Evolutionary conservation across 2,329 filamentous ascomycete genomes (phyloP).

Genomic region (Trematosphaeria pertusa): DNA sequence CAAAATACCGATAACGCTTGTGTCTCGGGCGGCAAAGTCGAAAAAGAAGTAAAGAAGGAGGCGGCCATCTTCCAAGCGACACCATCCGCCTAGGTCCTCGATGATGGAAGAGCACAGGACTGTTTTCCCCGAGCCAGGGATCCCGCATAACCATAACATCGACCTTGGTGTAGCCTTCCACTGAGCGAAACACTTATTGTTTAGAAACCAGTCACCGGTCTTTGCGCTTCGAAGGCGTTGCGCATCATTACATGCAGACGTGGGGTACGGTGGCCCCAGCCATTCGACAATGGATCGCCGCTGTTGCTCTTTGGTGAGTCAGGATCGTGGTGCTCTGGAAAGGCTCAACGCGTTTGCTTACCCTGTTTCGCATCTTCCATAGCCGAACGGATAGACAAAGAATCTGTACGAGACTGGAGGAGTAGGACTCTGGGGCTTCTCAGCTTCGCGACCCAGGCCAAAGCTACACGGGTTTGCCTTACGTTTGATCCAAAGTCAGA

Average conservation of each 20-base stretch:
- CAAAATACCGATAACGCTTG: background rate
- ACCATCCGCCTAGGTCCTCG: background rate
- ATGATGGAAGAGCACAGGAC: slow-evolving; percentile 11
- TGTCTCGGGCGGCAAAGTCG: slow-evolving; percentile 9
- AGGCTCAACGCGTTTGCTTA: too few species aligned
- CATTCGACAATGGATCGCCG: slow-evolving; percentile 9
- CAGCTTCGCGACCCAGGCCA: background rate
- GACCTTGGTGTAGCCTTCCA: slow-evolving; percentile 8
- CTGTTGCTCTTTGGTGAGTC: slow-evolving; percentile 3
- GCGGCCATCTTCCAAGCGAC: background rate
- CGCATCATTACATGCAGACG: slow-evolving; percentile 1
- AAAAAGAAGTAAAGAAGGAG: slow-evolving; percentile 14
- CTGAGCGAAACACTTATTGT: background rate
- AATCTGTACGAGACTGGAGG: background rate
- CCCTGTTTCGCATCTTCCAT: too few species aligned
- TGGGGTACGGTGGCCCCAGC: slow-evolving; percentile 3
- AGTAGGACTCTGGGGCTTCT: background rate
- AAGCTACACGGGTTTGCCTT: background rate
- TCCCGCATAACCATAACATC: slow-evolving; percentile 13
- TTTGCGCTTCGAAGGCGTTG: background rate
- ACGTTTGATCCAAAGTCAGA: slow-evolving; percentile 11
- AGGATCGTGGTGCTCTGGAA: too few species aligned
- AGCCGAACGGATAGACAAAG: too few species aligned
- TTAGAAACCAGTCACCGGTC: slow-evolving; percentile 12
- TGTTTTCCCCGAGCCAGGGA: slow-evolving; percentile 13